Evolutionary conservation across 495 filamentous ascomycete genomes (phyloP).

Genomic region (Xylaria intraflava): DNA sequence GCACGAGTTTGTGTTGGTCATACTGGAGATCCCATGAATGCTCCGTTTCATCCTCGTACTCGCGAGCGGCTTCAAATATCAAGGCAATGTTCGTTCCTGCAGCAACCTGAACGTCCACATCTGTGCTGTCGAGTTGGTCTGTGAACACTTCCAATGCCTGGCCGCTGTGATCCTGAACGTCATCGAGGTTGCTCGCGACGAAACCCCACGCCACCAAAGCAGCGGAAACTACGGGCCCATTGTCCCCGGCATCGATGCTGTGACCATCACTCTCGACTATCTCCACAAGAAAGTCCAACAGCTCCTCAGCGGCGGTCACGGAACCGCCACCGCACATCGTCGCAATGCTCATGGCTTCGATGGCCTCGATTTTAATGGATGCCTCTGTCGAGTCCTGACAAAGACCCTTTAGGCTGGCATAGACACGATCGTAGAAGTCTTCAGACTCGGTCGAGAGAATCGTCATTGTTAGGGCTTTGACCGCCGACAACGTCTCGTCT

Average conservation of each 20-base stretch:
- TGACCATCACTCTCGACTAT: conserved; percentile 81
- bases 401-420: conserved; percentile 56
- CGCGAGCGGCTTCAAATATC: conserved; percentile 73
- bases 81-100: conserved; percentile 88
- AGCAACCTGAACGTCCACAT: conserved; percentile 71
- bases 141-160: conserved; percentile 77
- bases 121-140: conserved; percentile 77
- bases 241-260: conserved; percentile 66
- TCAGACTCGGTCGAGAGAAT: conserved; percentile 67
- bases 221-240: conserved; percentile 67
- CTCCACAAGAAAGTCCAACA: conserved; percentile 79
- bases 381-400: conserved; percentile 62
- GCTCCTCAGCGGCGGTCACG: conserved; percentile 59
- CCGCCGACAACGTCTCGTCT: conserved; percentile 64
- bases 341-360: conserved; percentile 66
- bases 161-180: conserved; percentile 67
- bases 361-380: conserved; percentile 61
- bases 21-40: conserved; percentile 42
- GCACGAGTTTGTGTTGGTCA: conserved; percentile 56
- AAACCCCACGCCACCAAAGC: conserved; percentile 87
- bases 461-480: conserved; percentile 71
- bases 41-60: conserved; percentile 56
- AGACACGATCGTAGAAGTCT: conserved; percentile 59
- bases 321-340: conserved; percentile 76
- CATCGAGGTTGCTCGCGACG: conserved; percentile 74